A percentile compares a stretch with the other conserved stretches of the same genome.
Evolutionary conservation across 1,284 basidiomycete genomes (phyloP).

Genomic region (Ustilago shanxiensis): DNA sequence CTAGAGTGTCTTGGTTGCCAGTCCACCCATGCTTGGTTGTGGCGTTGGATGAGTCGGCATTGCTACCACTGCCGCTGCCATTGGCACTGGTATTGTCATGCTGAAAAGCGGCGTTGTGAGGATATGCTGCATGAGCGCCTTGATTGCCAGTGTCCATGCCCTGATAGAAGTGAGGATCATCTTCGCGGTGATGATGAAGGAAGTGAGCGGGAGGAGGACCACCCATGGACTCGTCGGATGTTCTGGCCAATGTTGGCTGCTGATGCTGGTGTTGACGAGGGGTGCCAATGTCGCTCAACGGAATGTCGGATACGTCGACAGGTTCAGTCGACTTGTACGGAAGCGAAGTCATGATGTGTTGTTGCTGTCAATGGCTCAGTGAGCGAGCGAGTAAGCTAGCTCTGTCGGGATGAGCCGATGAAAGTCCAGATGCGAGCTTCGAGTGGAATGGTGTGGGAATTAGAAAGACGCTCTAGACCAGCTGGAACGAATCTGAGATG

Average conservation of each 20-base stretch:
- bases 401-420: conserved; percentile 1
- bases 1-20: conserved; percentile 39
- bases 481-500: conserved; percentile 8
- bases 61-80: conserved; percentile 36
- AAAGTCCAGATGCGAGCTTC: not conserved
- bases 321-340: conserved; percentile 43
- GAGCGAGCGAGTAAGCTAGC: no score
- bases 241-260: not conserved
- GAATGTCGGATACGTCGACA: conserved; percentile 51
- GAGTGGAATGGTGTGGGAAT: conserved; percentile 1
- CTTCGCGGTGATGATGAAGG: conserved; percentile 41
- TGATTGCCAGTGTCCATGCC: conserved; percentile 51
- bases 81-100: conserved; percentile 33
- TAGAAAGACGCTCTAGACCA: conserved; percentile 14
- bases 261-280: conserved; percentile 27
- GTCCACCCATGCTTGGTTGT: conserved; percentile 43
- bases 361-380: not conserved
- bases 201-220: conserved; percentile 52
- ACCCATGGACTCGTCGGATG: conserved; percentile 15
- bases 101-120: not conserved
- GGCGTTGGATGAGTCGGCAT: conserved; percentile 28
- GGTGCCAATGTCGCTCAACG: conserved; percentile 37
- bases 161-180: conserved; percentile 51
- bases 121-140: conserved; percentile 16
- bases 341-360: conserved; percentile 49